Evolutionary conservation across 768 basidiomycete genomes (phyloP).

Genomic region (Russula virescens): DNA sequence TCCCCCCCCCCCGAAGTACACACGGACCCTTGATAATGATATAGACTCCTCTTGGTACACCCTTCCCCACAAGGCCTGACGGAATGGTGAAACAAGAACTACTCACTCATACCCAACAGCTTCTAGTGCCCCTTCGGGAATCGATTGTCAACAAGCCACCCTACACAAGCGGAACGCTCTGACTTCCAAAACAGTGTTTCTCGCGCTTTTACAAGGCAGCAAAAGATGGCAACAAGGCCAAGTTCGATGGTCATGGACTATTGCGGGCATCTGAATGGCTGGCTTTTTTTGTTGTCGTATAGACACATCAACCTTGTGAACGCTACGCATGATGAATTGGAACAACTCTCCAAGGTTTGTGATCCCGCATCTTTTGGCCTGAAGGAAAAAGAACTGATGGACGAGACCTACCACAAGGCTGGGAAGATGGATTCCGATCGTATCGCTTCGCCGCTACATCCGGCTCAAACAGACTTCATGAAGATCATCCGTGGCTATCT

Average conservation of each 20-base stretch:
- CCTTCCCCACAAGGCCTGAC: too few species aligned
- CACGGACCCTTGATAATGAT: too few species aligned
- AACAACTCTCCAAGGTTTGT: not conserved
- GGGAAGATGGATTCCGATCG: not conserved
- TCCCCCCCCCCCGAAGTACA: too few species aligned
- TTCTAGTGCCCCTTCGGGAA: not conserved
- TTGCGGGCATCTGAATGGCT: too few species aligned
- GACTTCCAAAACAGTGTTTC: not conserved
- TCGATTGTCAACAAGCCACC: not conserved
- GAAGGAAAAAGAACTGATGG: not conserved
- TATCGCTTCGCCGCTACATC: not conserved
- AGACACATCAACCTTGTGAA: not conserved
- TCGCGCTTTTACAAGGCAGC: not conserved
- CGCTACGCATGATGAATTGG: not conserved
- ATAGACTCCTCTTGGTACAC: too few species aligned
- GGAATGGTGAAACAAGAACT: too few species aligned
- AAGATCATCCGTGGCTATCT: not conserved
- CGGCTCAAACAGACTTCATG: not conserved
- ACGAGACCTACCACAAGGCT: not conserved
- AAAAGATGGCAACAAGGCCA: not conserved
- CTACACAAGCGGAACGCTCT: not conserved
- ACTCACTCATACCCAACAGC: not conserved
- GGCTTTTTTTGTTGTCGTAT: not conserved
- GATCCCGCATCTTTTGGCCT: not conserved
- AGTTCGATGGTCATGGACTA: constrained; percentile 26